phyloP scores from a whole-genome alignment of 2,329 filamentous ascomycete genomes.

The Rosellinia necatrix region DNA sequence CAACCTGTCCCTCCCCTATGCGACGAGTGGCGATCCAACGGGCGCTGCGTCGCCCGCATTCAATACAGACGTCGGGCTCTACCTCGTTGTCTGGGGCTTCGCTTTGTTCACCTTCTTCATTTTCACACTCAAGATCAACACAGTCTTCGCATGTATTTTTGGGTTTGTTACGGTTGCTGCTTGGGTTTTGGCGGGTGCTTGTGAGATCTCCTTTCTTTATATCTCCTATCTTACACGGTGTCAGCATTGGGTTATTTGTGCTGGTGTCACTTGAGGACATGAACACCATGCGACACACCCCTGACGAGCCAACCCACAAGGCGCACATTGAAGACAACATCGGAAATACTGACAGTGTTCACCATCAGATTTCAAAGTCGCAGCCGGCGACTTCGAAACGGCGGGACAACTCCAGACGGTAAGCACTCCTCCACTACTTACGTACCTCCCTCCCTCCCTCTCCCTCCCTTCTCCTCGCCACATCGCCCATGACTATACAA shows the following conservation, averaged over 20 bases:
- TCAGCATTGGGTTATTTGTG: neutral
- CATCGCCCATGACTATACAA: neutral
- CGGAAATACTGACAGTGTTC: too few species aligned
- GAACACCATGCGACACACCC: neutral
- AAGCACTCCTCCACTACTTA: conserved; percentile 20
- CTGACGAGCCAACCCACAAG: too few species aligned
- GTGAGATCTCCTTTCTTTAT: conserved; percentile 5
- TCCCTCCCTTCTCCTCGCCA: neutral
- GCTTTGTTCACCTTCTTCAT: conserved; percentile 56
- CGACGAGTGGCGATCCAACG: conserved; percentile 48
- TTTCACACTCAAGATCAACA: conserved; percentile 56
- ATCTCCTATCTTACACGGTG: neutral
- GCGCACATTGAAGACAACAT: too few species aligned
- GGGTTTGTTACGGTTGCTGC: conserved; percentile 49
- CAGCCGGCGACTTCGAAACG: conserved; percentile 21
- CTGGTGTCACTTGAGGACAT: neutral
- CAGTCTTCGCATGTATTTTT: conserved; percentile 55
- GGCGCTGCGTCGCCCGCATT: conserved; percentile 49
- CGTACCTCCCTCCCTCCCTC: neutral
- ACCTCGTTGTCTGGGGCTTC: conserved; percentile 57
- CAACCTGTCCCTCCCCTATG: conserved; percentile 50
- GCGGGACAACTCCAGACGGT: conserved; percentile 49
- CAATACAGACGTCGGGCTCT: conserved; percentile 54
- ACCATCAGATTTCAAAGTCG: conserved; percentile 26
- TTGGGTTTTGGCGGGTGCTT: conserved; percentile 53